A percentile compares a stretch with the other conserved stretches of the same genome.
phyloP scores from a whole-genome alignment of 1,284 basidiomycete species.

The Wallemia mellicola region DNA sequence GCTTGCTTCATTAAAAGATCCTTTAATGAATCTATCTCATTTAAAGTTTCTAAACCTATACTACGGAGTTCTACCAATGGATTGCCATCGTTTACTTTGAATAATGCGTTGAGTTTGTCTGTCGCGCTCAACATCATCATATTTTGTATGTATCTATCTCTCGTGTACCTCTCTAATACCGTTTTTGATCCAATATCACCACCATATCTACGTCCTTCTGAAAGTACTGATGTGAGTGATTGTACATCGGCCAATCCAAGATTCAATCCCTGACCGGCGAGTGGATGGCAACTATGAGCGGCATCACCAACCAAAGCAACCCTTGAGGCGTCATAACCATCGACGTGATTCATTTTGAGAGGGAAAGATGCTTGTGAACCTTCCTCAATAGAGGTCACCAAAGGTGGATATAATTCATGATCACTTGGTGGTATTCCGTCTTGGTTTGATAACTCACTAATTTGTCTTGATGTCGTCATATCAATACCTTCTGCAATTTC shows the following conservation, averaged over 20 bases:
- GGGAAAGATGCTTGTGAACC: constrained; percentile 74
- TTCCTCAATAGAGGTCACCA: constrained; percentile 37
- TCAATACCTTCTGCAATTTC: constrained; percentile 1
- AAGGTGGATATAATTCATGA: constrained; percentile 34
- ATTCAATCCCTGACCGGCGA: constrained; percentile 93
- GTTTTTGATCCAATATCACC: constrained; percentile 60
- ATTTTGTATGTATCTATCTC: constrained; percentile 52
- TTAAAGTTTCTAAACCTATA: constrained; percentile 61
- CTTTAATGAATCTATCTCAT: constrained; percentile 58
- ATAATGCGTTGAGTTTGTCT: constrained; percentile 68
- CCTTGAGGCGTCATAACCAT: constrained; percentile 43
- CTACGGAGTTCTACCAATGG: constrained; percentile 59
- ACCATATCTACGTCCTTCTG: constrained; percentile 27
- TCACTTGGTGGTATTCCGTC: constrained; percentile 31
- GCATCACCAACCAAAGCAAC: constrained; percentile 85
- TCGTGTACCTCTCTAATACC: constrained; percentile 40
- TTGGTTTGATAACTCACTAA: constrained; percentile 6
- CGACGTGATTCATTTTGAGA: constrained; percentile 57
- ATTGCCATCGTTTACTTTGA: constrained; percentile 26
- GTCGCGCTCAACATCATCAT: constrained; percentile 50
- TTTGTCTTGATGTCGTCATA: not conserved
- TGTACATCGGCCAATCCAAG: constrained; percentile 64
- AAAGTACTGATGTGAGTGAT: constrained; percentile 31
- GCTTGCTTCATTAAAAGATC: constrained; percentile 50
- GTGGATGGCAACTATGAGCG: constrained; percentile 77